Percentiles rank a stretch among this genome's conserved stretches.
Conservation (phyloP, 148 eudicot species). For the Amaranthus cruentus region DNA sequence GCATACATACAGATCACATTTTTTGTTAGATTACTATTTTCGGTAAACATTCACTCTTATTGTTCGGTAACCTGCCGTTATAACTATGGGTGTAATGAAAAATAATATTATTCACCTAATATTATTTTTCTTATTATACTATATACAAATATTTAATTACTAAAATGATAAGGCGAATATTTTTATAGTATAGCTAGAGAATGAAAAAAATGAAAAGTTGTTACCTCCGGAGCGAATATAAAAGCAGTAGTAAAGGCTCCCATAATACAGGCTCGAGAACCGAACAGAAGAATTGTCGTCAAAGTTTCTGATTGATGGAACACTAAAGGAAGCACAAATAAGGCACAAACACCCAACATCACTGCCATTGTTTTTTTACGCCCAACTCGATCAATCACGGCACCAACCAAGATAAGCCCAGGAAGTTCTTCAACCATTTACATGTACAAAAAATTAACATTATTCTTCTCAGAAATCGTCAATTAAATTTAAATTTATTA, state of each 20-base stretch:
- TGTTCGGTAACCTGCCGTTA: no score
- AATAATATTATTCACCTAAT: no score
- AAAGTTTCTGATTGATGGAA: neutral
- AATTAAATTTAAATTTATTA: no score
- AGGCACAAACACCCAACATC: neutral
- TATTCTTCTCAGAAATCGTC: no score
- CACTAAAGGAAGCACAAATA: neutral
- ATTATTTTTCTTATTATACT: no score
- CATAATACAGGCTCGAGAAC: conserved; percentile 5
- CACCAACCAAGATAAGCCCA: neutral
- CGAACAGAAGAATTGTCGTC: neutral
- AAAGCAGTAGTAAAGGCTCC: neutral
- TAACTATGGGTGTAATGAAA: no score
- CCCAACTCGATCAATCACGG: conserved; percentile 3
- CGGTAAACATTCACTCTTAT: no score
- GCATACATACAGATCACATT: no score
- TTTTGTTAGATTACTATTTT: no score
- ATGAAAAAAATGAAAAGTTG: neutral
- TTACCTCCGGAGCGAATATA: conserved; percentile 15
- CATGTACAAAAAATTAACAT: no score
- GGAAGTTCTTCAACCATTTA: neutral
- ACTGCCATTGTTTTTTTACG: neutral
- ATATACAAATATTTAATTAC: no score
- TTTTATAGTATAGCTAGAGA: neutral
- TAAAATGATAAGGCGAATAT: no score